Percentiles rank a stretch among this genome's conserved stretches.
Conservation (phyloP, 176 grass and related monocot genomes). For the maize (Zea mays) region DNA sequence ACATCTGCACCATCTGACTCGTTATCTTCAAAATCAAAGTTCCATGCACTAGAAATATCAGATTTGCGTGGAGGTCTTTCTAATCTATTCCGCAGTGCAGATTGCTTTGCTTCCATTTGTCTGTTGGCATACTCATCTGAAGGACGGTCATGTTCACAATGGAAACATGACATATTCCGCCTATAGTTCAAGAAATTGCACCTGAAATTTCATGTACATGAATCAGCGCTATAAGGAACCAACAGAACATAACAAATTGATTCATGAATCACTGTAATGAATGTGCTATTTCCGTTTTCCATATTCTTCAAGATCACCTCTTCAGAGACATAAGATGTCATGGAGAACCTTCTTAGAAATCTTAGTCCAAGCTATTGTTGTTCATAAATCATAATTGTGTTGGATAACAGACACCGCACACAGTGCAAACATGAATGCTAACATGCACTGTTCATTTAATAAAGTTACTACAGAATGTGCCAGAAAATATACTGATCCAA, state of each 20-base stretch:
- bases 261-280: slow-evolving; percentile 14
- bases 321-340: slow-evolving; percentile 16
- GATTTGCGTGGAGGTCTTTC: slow-evolving; percentile 54
- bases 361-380: slow-evolving; percentile 1
- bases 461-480: not conserved
- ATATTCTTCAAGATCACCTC: slow-evolving; percentile 31
- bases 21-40: slow-evolving; percentile 97
- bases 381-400: slow-evolving; percentile 10
- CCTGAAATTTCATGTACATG: slow-evolving; percentile 52
- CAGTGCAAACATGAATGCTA: not conserved
- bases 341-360: not conserved
- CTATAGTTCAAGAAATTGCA: slow-evolving; percentile 98
- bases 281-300: slow-evolving; percentile 20
- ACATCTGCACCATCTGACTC: slow-evolving; percentile 97
- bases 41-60: slow-evolving; percentile 84
- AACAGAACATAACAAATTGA: slow-evolving; percentile 4
- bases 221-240: slow-evolving; percentile 6
- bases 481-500: not conserved
- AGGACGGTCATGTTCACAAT: slow-evolving; percentile 85
- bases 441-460: not conserved
- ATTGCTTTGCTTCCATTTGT: slow-evolving; percentile 65
- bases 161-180: slow-evolving; percentile 93
- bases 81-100: slow-evolving; percentile 40
- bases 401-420: not conserved
- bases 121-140: slow-evolving; percentile 70